A percentile compares a stretch with the other conserved stretches of the same genome.
phyloP scores from a whole-genome alignment of 192 early-diverging fungal genomes.

The Backusella tuberculispora region DNA sequence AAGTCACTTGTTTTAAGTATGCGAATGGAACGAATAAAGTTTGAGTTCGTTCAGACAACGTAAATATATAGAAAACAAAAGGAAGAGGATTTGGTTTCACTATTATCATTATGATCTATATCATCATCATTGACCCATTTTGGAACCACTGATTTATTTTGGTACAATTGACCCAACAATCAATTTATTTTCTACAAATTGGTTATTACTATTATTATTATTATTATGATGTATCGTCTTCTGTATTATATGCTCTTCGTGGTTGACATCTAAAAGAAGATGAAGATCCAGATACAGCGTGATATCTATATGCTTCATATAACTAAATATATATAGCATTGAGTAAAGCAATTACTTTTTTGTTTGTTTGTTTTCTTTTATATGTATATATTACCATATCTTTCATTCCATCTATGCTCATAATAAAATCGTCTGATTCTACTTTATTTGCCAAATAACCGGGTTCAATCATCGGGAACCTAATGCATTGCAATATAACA shows the following conservation, averaged over 20 bases:
- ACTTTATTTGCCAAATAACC: conserved; percentile 37
- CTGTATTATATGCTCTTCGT: conserved; percentile 8
- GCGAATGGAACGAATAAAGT: too few relatives aligned
- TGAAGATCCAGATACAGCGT: background rate
- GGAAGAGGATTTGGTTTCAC: too few relatives aligned
- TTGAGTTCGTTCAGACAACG: too few relatives aligned
- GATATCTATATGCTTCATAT: conserved; percentile 21
- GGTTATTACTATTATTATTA: background rate
- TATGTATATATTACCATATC: conserved; percentile 37
- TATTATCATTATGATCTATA: too few relatives aligned
- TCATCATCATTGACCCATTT: too few relatives aligned
- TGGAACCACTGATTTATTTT: too few relatives aligned
- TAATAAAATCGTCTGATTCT: conserved; percentile 30
- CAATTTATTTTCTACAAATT: background rate
- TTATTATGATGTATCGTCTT: conserved; percentile 11
- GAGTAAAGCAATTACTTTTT: conserved; percentile 7
- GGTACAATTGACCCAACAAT: too few relatives aligned
- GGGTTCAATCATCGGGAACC: conserved; percentile 41
- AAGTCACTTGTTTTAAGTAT: too few relatives aligned
- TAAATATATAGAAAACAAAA: too few relatives aligned
- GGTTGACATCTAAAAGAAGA: background rate
- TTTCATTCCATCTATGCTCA: conserved; percentile 38
- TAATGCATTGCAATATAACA: conserved; percentile 38
- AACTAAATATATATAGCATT: conserved; percentile 22
- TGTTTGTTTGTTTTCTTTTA: background rate